Evolutionary conservation across 371 early-diverging fungal genomes (phyloP).

Genomic region (Catenaria anguillulae): DNA sequence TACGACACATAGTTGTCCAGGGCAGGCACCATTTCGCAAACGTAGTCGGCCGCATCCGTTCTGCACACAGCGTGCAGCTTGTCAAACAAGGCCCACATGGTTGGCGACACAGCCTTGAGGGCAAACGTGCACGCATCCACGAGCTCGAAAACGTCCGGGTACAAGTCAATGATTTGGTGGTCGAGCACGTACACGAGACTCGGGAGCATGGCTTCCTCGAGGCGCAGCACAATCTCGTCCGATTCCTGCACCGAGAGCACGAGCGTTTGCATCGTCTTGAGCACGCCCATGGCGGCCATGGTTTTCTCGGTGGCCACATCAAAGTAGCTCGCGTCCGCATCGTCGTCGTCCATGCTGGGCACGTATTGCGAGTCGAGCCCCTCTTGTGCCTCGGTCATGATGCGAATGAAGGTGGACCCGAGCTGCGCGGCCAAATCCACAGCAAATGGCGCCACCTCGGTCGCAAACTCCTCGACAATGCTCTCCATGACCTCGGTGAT

Average conservation of each 20-base stretch:
- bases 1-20: conserved; percentile 74
- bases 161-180: conserved; percentile 55
- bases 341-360: conserved; percentile 18
- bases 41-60: conserved; percentile 54
- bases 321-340: conserved; percentile 35
- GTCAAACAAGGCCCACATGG: conserved; percentile 71
- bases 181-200: conserved; percentile 54
- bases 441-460: conserved; percentile 75
- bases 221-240: conserved; percentile 41
- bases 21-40: conserved; percentile 56
- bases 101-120: conserved; percentile 56
- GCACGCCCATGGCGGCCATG: conserved; percentile 74
- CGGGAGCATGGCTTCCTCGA: conserved; percentile 57
- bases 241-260: conserved; percentile 34
- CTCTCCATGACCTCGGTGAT: conserved; percentile 71
- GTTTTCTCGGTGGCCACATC: conserved; percentile 48
- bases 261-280: conserved; percentile 76
- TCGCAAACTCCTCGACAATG: conserved; percentile 74
- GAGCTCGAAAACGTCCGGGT: conserved; percentile 73
- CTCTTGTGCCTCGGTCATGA: conserved; percentile 43
- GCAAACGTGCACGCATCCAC: conserved; percentile 70
- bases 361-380: conserved; percentile 4
- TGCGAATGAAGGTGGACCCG: conserved; percentile 62
- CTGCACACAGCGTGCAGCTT: conserved; percentile 54
- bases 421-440: conserved; percentile 69